These are phyloP conservation scores for Talaromyces atroroseus DNA, from an alignment of 2,329 filamentous ascomycete species.

Conservation along the genomic window DNA sequence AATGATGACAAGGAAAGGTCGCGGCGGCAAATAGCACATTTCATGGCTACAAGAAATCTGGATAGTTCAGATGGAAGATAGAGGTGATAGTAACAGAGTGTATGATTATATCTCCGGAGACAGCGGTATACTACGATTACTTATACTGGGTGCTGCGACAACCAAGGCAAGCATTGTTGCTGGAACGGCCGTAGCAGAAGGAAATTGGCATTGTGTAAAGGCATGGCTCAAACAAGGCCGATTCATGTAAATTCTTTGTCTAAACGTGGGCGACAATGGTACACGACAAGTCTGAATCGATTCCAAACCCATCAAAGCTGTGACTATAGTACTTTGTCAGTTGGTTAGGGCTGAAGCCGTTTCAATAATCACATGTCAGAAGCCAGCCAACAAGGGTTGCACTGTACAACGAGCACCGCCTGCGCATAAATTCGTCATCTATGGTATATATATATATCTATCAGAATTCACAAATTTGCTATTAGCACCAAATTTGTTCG, in stretches of 20 bases:
- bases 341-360: not conserved
- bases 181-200: not conserved
- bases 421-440: no score
- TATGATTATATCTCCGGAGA: not conserved
- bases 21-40: not conserved
- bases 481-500: no score
- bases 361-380: not conserved
- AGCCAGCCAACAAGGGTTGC: constrained; percentile 15
- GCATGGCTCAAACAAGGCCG: not conserved
- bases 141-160: no score
- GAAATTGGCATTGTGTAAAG: not conserved
- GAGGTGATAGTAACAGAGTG: not conserved
- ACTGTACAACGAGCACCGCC: no score
- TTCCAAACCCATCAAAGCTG: not conserved
- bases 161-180: not conserved
- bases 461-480: not conserved
- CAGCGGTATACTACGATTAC: not conserved
- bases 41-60: not conserved
- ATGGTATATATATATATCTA: not conserved
- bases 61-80: not conserved
- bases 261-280: not conserved
- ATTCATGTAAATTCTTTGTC: not conserved
- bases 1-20: not conserved
- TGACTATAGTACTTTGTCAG: not conserved
- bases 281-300: not conserved